These are phyloP conservation scores for Halenospora varia DNA, from an alignment of 495 filamentous ascomycete species.

Conservation along the genomic window DNA sequence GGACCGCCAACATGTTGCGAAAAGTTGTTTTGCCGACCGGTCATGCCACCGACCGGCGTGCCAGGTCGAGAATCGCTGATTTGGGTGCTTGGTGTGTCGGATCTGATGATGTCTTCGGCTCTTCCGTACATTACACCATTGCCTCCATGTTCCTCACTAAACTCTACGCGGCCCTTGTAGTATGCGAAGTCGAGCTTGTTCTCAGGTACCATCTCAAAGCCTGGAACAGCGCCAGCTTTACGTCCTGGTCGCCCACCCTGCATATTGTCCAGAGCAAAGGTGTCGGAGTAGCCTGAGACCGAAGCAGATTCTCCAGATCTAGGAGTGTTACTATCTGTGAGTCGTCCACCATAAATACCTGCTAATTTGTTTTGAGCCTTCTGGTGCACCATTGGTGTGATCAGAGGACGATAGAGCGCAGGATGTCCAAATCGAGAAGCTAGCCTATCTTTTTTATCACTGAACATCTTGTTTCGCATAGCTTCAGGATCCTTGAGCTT, in stretches of 20 bases:
- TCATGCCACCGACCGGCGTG: slow-evolving; percentile 9
- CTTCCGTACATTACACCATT: slow-evolving; percentile 68
- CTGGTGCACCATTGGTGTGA: slow-evolving; percentile 94
- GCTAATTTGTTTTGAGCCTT: slow-evolving; percentile 79
- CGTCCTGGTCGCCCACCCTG: slow-evolving; percentile 71
- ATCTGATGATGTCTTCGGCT: slow-evolving; percentile 59
- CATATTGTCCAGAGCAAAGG: slow-evolving; percentile 73
- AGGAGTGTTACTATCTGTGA: slow-evolving; percentile 49
- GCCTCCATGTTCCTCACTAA: slow-evolving; percentile 81
- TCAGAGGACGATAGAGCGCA: slow-evolving; percentile 80
- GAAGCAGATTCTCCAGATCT: slow-evolving; percentile 56
- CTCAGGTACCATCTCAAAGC: slow-evolving; percentile 88
- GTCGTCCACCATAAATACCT: slow-evolving; percentile 74
- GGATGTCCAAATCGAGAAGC: slow-evolving; percentile 85
- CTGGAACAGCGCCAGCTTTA: slow-evolving; percentile 41
- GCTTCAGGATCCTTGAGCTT: slow-evolving; percentile 54
- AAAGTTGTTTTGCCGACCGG: slow-evolving; percentile 7
- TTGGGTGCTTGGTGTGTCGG: slow-evolving; percentile 59
- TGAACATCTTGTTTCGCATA: slow-evolving; percentile 27
- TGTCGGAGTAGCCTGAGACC: slow-evolving; percentile 65
- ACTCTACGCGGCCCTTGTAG: slow-evolving; percentile 85
- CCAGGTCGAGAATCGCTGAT: slow-evolving; percentile 25
- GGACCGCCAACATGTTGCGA: not conserved
- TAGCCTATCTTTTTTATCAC: slow-evolving; percentile 59
- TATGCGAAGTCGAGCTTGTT: slow-evolving; percentile 88